Base-by-base conservation (phyloP, 768 basidiomycete species). In the Mycena haematopus region DNA sequence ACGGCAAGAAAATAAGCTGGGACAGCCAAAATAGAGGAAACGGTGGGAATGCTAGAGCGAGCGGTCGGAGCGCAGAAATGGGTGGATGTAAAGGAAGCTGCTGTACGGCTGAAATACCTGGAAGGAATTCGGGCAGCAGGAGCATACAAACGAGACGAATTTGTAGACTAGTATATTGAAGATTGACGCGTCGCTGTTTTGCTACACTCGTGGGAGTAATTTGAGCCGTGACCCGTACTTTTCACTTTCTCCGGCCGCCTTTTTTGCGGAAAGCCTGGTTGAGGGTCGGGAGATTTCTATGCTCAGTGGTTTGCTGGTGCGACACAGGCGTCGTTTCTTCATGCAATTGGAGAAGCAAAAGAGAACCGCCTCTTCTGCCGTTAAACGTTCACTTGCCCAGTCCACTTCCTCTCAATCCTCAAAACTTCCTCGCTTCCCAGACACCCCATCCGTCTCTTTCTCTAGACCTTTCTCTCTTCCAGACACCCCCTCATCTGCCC, bases 61-160 rank as follows among this genome's bases (percentile, higher is more conserved):
- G 74, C 85, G 3, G 85, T 93, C 11, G 83, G 75, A 0, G 61
- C 70, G 21, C 73, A 78, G 45, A 80, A 89, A 57, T 90, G 93
- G 86, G 67, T 67, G 5, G 69, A 73, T 1, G 89, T 85, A 0
- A 91, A 87, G 71, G 68, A 69, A 11, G 84, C 81, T 21, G 83
- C 89, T 10, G 82, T 94, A 25, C 82, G 87, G 68, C 79, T 96
- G 25, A 86, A 87, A 66, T 97, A 96, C 72, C 76, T 93, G 70
- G 76, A 85, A 46, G 82, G 87, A 21, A 86, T 93, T 25, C 75
- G 80, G n/a, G 73, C 79, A 10, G 88, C 87, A 6, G 85, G 79
- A 3, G 24, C 17, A 29, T n/a, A 46, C 17, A 56, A 59, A 19
- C 11, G 24, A 35, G 61, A 58, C 17, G 38, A 63, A 49, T 49